Conservation (phyloP, 2,329 filamentous ascomycete genomes). For the Alternaria arbusti region DNA sequence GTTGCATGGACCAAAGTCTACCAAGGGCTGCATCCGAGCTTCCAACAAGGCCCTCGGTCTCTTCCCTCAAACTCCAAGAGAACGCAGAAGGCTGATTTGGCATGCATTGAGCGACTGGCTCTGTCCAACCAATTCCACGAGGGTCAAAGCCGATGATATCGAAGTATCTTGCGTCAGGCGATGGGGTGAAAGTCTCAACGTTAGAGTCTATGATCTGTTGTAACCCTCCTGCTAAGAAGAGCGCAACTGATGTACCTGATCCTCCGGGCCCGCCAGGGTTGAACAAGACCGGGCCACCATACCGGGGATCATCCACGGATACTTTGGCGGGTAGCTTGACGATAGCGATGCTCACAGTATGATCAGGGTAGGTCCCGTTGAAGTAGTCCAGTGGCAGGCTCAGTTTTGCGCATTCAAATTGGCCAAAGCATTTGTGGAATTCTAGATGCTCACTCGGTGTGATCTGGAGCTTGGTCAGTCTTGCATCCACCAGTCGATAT, state of each 20-base stretch:
- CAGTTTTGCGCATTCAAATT: conserved; percentile 45
- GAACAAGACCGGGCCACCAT: conserved; percentile 51
- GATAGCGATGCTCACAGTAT: conserved; percentile 41
- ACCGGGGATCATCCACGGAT: conserved; percentile 43
- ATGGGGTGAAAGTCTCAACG: conserved; percentile 10
- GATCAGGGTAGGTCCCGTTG: conserved; percentile 41
- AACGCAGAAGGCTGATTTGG: conserved; percentile 35
- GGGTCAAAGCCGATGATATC: conserved; percentile 57
- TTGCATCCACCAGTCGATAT: background rate
- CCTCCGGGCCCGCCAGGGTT: conserved; percentile 56
- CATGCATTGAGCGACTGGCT: conserved; percentile 47
- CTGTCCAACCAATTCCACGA: conserved; percentile 48
- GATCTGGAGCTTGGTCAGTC: conserved; percentile 32
- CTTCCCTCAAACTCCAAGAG: conserved; percentile 47
- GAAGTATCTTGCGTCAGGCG: conserved; percentile 44
- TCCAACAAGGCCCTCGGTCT: conserved; percentile 47
- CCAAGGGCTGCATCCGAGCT: conserved; percentile 53
- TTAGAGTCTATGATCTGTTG: conserved; percentile 40
- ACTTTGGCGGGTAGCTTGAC: conserved; percentile 43
- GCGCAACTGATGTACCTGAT: conserved; percentile 45
- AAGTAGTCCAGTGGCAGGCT: conserved; percentile 47
- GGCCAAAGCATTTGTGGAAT: conserved; percentile 41
- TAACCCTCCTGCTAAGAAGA: conserved; percentile 27
- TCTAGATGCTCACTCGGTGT: conserved; percentile 30
- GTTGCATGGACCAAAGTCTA: conserved; percentile 50